Evolutionary conservation across 768 basidiomycete species (phyloP).

Genomic region (Lyophyllum semitale): DNA sequence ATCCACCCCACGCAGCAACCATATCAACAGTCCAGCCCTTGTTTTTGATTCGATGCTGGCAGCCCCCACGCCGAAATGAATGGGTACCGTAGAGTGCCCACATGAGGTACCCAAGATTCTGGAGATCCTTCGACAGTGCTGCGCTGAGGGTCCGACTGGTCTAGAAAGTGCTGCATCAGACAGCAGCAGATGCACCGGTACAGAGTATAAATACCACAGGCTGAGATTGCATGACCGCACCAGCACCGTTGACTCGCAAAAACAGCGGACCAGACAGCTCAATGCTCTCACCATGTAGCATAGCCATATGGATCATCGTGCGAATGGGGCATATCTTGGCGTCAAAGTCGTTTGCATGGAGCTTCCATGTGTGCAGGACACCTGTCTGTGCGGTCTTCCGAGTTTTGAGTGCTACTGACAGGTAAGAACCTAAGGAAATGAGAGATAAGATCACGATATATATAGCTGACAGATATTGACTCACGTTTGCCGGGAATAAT

Average conservation of each 20-base stretch:
- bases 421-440: background rate
- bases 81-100: conserved; percentile 22
- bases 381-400: conserved; percentile 20
- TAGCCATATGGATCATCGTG: conserved; percentile 15
- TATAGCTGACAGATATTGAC: background rate
- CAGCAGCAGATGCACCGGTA: background rate
- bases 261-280: conserved; percentile 11
- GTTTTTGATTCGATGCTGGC: conserved; percentile 17
- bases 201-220: background rate
- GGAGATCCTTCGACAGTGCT: conserved; percentile 15
- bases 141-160: conserved; percentile 10
- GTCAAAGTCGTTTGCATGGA: conserved; percentile 19
- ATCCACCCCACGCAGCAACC: conserved; percentile 23
- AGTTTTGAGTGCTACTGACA: background rate
- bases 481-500: conserved; percentile 7
- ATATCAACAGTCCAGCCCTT: conserved; percentile 13
- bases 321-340: conserved; percentile 18
- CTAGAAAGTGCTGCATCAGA: conserved; percentile 1
- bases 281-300: conserved; percentile 7
- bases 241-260: conserved; percentile 1
- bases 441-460: background rate
- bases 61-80: conserved; percentile 21
- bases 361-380: conserved; percentile 12
- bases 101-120: conserved; percentile 13
- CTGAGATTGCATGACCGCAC: background rate